phyloP scores from a whole-genome alignment of 164 flowering plant genomes.

The grape (Vitis vinifera) region DNA sequence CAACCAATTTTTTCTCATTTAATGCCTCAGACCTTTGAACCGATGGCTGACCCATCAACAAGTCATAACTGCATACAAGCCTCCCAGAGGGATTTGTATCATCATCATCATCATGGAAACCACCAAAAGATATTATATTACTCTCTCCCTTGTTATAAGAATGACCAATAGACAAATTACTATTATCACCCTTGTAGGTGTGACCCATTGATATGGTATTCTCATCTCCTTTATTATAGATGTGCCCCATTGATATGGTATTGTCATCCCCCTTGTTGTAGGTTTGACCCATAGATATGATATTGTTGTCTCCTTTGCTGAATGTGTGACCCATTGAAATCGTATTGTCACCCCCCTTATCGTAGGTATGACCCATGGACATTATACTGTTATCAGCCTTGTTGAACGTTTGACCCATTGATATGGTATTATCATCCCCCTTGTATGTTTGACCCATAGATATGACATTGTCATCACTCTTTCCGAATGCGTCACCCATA shows the following conservation, averaged over 20 bases:
- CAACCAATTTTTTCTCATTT: constrained; percentile 16
- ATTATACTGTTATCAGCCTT: constrained; percentile 8
- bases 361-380: constrained; percentile 13
- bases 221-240: constrained; percentile 17
- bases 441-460: constrained; percentile 31
- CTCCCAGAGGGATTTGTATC: constrained; percentile 24
- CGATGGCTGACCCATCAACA: constrained; percentile 30
- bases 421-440: constrained; percentile 19
- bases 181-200: constrained; percentile 20
- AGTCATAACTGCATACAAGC: constrained; percentile 23
- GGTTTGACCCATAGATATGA: constrained; percentile 13
- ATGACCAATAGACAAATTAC: constrained; percentile 17
- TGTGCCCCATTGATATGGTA: constrained; percentile 13
- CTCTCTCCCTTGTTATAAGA: constrained; percentile 29
- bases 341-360: constrained; percentile 4
- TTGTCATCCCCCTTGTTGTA: constrained; percentile 9
- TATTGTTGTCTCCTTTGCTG: constrained; percentile 4
- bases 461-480: constrained; percentile 24
- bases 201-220: constrained; percentile 21
- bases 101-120: constrained; percentile 28
- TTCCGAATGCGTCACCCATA: constrained; percentile 20
- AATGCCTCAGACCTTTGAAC: constrained; percentile 23
- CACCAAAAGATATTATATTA: constrained; percentile 42
- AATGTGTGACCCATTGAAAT: constrained; percentile 5
- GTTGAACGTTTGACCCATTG: constrained; percentile 13